These are phyloP conservation scores for Punica granatum DNA, from an alignment of 345 rosid genomes.

Conservation along the genomic window DNA sequence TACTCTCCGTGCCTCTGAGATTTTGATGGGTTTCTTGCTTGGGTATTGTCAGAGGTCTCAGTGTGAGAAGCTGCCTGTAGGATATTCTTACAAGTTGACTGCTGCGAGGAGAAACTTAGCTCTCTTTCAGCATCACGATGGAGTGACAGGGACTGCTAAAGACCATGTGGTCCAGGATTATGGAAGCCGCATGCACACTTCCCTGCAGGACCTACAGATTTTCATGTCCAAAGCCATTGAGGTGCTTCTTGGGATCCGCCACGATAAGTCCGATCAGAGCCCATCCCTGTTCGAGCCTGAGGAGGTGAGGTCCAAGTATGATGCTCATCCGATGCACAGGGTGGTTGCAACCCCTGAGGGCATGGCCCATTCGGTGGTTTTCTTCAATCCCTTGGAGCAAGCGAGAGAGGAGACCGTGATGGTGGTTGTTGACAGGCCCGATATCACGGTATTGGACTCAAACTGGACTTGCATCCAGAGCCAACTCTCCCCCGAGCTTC, in stretches of 20 bases:
- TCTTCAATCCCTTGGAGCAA: slow-evolving; percentile 90
- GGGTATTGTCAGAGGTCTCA: slow-evolving; percentile 85
- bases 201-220: slow-evolving; percentile 79
- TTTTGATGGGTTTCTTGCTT: slow-evolving; percentile 73
- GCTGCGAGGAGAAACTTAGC: slow-evolving; percentile 98
- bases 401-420: slow-evolving; percentile 73
- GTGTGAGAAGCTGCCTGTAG: slow-evolving; percentile 74
- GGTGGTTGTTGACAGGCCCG: slow-evolving; percentile 62
- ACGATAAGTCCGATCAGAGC: slow-evolving; percentile 66
- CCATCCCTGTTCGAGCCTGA: slow-evolving; percentile 78
- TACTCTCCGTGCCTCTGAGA: slow-evolving; percentile 83
- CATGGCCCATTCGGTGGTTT: slow-evolving; percentile 61
- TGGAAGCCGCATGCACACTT: slow-evolving; percentile 87
- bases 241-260: slow-evolving; percentile 71
- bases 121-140: slow-evolving; percentile 99
- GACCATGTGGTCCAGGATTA: slow-evolving; percentile 93
- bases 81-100: slow-evolving; percentile 71
- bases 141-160: slow-evolving; percentile 93
- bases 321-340: slow-evolving; percentile 72
- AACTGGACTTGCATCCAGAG: slow-evolving; percentile 90
- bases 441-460: slow-evolving; percentile 70
- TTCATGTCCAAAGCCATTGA: slow-evolving; percentile 97
- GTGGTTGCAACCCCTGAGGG: slow-evolving; percentile 62
- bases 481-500: slow-evolving; percentile 90
- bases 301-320: slow-evolving; percentile 73